Conservation (phyloP, 306 rosid genomes). For the Quercus engelmannii region DNA sequence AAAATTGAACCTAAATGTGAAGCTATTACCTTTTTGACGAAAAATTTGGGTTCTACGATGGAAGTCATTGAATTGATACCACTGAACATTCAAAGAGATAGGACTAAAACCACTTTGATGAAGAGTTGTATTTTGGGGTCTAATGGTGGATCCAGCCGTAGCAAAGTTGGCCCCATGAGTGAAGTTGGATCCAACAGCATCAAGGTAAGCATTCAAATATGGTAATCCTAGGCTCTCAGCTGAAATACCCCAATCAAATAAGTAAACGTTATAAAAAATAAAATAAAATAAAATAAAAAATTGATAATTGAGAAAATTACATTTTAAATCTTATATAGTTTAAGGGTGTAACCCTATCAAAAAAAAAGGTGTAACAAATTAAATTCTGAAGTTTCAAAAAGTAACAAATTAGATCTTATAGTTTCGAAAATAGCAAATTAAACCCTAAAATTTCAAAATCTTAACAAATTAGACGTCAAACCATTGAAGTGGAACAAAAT, state of each 20-base stretch:
- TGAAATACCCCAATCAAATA: slow-evolving; percentile 4
- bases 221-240: slow-evolving; percentile 52
- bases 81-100: slow-evolving; percentile 60
- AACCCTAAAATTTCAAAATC: no score
- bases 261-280: no score
- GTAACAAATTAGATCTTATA: no score
- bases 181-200: slow-evolving; percentile 71
- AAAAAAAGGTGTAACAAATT: no score
- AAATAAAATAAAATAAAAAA: no score
- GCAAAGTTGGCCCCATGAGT: slow-evolving; percentile 76
- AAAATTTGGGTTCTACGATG: slow-evolving; percentile 37
- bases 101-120: slow-evolving; percentile 74
- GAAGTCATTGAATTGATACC: slow-evolving; percentile 53
- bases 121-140: slow-evolving; percentile 57
- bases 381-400: no score
- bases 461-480: no score
- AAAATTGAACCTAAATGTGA: not conserved
- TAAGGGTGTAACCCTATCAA: no score
- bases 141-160: slow-evolving; percentile 66
- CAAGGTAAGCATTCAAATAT: slow-evolving; percentile 60
- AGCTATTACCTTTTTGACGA: slow-evolving; percentile 34
- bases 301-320: no score
- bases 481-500: no score
- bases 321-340: no score
- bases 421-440: no score